These are phyloP conservation scores for Boeremia lycopersici DNA, from an alignment of 2,329 filamentous ascomycete genomes.

Conservation along the genomic window DNA sequence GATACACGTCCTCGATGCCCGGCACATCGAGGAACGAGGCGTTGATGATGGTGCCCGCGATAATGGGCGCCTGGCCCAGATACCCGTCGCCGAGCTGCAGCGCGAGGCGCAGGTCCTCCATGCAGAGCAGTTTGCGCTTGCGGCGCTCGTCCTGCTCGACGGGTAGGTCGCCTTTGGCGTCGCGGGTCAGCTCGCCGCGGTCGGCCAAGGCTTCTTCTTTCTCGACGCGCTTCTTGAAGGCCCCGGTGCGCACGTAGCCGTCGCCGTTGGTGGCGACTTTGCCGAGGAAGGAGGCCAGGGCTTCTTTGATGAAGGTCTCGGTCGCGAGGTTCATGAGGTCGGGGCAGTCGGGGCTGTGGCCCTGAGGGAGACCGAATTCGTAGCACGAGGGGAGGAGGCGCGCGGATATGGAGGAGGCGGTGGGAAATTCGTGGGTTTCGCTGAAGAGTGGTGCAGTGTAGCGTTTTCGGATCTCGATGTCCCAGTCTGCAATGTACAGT, in stretches of 20 bases:
- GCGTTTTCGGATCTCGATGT: conserved; percentile 68
- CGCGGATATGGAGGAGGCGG: conserved; percentile 60
- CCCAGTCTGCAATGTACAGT: conserved; percentile 56
- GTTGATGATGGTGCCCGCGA: conserved; percentile 70
- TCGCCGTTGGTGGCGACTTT: conserved; percentile 63
- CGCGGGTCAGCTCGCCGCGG: conserved; percentile 75
- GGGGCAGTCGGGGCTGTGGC: conserved; percentile 59
- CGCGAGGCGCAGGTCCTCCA: conserved; percentile 78
- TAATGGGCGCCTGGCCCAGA: conserved; percentile 76
- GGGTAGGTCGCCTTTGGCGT: conserved; percentile 78
- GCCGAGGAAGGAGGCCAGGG: conserved; percentile 60
- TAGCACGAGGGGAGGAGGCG: conserved; percentile 71
- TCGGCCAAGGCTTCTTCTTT: conserved; percentile 75
- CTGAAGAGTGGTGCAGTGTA: conserved; percentile 66
- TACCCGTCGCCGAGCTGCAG: conserved; percentile 77
- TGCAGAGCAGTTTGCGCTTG: conserved; percentile 72
- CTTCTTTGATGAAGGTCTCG: conserved; percentile 68
- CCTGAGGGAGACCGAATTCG: conserved; percentile 64
- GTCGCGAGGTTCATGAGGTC: conserved; percentile 66
- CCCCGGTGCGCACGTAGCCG: conserved; percentile 72
- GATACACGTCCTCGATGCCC: conserved; percentile 36
- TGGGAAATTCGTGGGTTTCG: conserved; percentile 68
- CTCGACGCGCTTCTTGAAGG: conserved; percentile 75
- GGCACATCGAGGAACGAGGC: conserved; percentile 69
- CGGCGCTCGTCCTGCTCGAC: conserved; percentile 78